Conservation (phyloP, 176 grass and related monocot species). For the Alopecurus myosuroides region DNA sequence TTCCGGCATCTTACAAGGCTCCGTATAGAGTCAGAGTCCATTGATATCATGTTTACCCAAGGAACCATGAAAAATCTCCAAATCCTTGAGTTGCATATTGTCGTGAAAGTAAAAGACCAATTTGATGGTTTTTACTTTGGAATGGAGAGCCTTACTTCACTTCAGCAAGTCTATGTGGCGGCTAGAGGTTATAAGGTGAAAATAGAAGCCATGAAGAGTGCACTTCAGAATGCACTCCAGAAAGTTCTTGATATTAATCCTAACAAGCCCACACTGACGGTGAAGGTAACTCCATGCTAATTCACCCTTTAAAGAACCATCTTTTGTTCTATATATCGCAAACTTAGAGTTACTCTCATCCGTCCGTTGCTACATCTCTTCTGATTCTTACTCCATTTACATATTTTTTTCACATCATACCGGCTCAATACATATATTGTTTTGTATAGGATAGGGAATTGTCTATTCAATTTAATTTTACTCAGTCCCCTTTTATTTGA, state of each 20-base stretch:
- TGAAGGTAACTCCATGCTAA: not conserved
- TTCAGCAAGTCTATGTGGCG: not conserved
- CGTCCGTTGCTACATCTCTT: not conserved
- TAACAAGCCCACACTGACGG: not conserved
- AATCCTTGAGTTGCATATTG: not conserved
- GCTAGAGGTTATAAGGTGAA: too few relatives aligned
- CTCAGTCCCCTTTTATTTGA: not conserved
- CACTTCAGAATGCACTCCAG: not conserved
- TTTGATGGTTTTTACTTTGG: not conserved
- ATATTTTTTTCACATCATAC: not conserved
- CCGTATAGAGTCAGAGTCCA: not conserved
- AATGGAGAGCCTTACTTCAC: not conserved
- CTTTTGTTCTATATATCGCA: not conserved
- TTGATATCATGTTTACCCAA: not conserved
- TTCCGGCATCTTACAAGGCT: not conserved
- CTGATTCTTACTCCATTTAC: not conserved
- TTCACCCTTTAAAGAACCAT: not conserved
- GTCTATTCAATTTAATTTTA: not conserved
- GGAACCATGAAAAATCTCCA: not conserved
- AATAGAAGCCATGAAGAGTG: too few relatives aligned
- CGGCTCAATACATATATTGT: not conserved
- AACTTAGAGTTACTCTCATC: not conserved
- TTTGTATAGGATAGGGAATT: not conserved
- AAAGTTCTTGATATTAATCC: not conserved
- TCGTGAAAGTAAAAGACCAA: too few relatives aligned